Base-by-base conservation (phyloP, 345 rosid genomes). In the Cardamine occulta region DNA sequence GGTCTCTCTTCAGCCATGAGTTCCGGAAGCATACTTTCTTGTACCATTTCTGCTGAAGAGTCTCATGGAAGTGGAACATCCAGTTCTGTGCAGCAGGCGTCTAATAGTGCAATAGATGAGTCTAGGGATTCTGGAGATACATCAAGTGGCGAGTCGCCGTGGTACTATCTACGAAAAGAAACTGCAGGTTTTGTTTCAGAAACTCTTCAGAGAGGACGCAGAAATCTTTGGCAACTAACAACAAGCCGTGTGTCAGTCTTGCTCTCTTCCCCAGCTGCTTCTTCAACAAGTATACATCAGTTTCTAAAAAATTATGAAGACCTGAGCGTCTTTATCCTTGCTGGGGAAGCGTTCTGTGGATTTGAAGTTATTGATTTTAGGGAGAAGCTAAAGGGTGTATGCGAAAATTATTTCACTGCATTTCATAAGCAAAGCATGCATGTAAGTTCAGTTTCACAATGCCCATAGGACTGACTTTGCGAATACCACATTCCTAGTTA, bases 331-430 rank as follows among this genome's bases (percentile, higher is more conserved):
- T 96, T 96, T 73, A 87, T 93, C 77, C 86, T 96, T 82, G 91
- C 97, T 23, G 99, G 98, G 84, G 98, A 96, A 87, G 93, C 97
- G 49, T 96, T 93, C 78, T 93, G 98, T 80, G 98, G 98, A 64
- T 67, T 86, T 79, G 93, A 91, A 83, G 98, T 93, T 29, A 81
- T 81, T 84, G 99, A 96, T 63, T 93, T 96, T 84, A 87, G 97
- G 83, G 87, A 89, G 81, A 93, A 93, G 81, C 73, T 96, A 86
- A 96, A 91, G 87, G 93, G 83, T 61, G 85, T 96, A 53, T 89
- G 96, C 66, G 97, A 85, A 84, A 89, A 85, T 73, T 96, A 92
- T 82, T 88, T 89, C 84, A 73, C 63, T 29, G 85, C 96, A 74
- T 93, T 91, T 83, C 98, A 93, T 82, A 89, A 89, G 76, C 97